Conservation (phyloP, 306 rosid species). For the Dalbergia cochinchinensis region DNA sequence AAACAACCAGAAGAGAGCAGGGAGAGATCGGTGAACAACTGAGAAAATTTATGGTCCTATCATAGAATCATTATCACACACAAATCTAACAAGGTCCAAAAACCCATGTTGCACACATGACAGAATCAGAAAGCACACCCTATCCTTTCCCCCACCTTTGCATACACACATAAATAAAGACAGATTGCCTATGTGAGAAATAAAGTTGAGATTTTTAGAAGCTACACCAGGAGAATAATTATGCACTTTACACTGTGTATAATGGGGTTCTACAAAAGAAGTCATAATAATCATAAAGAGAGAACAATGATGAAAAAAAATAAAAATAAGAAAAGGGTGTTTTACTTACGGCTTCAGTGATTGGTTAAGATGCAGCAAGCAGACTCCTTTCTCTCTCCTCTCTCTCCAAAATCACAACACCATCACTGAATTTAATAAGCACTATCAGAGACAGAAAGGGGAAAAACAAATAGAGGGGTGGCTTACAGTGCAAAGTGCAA, state of each 20-base stretch:
- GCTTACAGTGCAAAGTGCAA: background rate
- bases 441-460: background rate
- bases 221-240: slow-evolving; percentile 40
- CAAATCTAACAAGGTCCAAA: slow-evolving; percentile 12
- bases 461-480: background rate
- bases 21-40: slow-evolving; percentile 34
- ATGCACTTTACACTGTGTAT: slow-evolving; percentile 41
- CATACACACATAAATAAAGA: background rate
- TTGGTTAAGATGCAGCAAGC: slow-evolving; percentile 46
- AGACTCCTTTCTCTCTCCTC: slow-evolving; percentile 3
- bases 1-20: background rate
- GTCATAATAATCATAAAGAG: slow-evolving; percentile 9
- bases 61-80: background rate
- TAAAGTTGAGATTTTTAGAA: slow-evolving; percentile 28
- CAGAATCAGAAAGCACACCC: slow-evolving; percentile 31
- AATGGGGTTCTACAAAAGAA: slow-evolving; percentile 41
- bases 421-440: slow-evolving; percentile 37
- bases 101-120: slow-evolving; percentile 18
- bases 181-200: background rate
- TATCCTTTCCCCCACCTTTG: background rate
- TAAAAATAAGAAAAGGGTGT: background rate
- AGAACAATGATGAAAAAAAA: background rate
- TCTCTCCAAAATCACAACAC: slow-evolving; percentile 10
- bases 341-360: slow-evolving; percentile 45
- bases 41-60: slow-evolving; percentile 3